Evolutionary conservation across 2,329 filamentous ascomycete genomes (phyloP).

Genomic region (Pseudovirgaria hyperparasitica): DNA sequence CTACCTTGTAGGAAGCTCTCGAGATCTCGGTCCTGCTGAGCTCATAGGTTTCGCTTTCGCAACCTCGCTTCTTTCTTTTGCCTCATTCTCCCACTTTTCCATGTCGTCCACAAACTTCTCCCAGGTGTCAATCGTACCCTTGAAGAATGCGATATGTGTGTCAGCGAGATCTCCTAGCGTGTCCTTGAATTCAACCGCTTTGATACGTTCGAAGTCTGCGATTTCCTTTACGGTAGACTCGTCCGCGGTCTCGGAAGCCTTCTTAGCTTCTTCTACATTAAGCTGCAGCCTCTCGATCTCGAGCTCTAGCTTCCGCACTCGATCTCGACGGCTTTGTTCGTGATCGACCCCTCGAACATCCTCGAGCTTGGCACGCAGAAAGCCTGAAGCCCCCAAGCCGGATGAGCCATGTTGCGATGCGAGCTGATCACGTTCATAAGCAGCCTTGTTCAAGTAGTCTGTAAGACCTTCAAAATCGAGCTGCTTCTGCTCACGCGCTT

Average conservation of each 20-base stretch:
- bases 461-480: constrained; percentile 93
- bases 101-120: constrained; percentile 81
- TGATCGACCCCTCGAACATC: constrained; percentile 95
- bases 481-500: constrained; percentile 92
- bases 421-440: constrained; percentile 71
- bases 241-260: constrained; percentile 83
- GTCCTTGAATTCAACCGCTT: constrained; percentile 79
- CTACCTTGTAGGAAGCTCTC: too few species aligned
- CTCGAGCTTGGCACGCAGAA: constrained; percentile 88
- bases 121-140: constrained; percentile 69
- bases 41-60: too few species aligned
- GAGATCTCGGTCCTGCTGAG: too few species aligned
- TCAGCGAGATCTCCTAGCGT: constrained; percentile 75
- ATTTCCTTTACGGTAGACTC: constrained; percentile 93
- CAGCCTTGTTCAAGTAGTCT: constrained; percentile 88
- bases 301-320: constrained; percentile 79
- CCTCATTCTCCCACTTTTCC: constrained; percentile 47
- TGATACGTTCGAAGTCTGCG: constrained; percentile 90
- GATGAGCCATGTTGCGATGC: constrained; percentile 49
- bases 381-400: constrained; percentile 64
- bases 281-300: constrained; percentile 83
- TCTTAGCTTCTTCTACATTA: constrained; percentile 75
- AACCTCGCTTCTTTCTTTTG: not conserved
- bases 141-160: constrained; percentile 79
- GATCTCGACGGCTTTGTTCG: constrained; percentile 77